Evolutionary conservation across 2,329 filamentous ascomycete genomes (phyloP).

Genomic region (Talaromyces sp.): DNA sequence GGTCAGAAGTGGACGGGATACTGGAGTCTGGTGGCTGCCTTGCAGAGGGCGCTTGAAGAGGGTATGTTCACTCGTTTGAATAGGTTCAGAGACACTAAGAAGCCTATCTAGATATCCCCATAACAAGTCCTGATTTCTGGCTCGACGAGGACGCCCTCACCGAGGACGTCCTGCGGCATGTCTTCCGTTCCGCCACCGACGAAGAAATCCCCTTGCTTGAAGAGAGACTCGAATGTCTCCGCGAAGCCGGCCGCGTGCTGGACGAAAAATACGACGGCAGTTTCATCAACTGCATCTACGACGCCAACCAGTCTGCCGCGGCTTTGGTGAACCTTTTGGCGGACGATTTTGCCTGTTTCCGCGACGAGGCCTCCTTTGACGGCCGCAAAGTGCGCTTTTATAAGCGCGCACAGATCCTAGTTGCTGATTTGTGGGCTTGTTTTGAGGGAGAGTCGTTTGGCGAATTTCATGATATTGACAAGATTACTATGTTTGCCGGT

Average conservation of each 20-base stretch:
- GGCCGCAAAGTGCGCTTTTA: constrained; percentile 72
- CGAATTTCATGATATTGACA: constrained; percentile 81
- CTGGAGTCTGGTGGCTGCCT: constrained; percentile 82
- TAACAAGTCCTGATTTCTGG: constrained; percentile 88
- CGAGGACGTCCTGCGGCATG: constrained; percentile 63
- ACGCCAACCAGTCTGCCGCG: constrained; percentile 73
- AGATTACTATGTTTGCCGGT: constrained; percentile 94
- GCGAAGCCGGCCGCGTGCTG: constrained; percentile 76
- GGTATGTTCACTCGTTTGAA: constrained; percentile 45
- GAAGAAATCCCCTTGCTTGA: constrained; percentile 82
- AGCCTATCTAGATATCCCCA: constrained; percentile 63
- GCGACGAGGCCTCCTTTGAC: constrained; percentile 72
- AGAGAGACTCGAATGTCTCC: constrained; percentile 70
- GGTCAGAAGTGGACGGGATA: constrained; percentile 87
- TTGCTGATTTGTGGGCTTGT: constrained; percentile 94
- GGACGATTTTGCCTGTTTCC: constrained; percentile 76
- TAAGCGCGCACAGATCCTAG: constrained; percentile 92
- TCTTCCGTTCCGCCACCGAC: constrained; percentile 81
- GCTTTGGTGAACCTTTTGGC: constrained; percentile 80
- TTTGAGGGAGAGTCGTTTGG: constrained; percentile 79
- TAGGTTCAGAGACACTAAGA: too few species aligned
- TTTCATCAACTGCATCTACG: constrained; percentile 66
- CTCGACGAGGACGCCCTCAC: constrained; percentile 68
- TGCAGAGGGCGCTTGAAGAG: constrained; percentile 86
- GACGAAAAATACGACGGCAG: constrained; percentile 73